These are phyloP conservation scores for Beta vulgaris DNA, from an alignment of 148 eudicot genomes.

Conservation along the genomic window DNA sequence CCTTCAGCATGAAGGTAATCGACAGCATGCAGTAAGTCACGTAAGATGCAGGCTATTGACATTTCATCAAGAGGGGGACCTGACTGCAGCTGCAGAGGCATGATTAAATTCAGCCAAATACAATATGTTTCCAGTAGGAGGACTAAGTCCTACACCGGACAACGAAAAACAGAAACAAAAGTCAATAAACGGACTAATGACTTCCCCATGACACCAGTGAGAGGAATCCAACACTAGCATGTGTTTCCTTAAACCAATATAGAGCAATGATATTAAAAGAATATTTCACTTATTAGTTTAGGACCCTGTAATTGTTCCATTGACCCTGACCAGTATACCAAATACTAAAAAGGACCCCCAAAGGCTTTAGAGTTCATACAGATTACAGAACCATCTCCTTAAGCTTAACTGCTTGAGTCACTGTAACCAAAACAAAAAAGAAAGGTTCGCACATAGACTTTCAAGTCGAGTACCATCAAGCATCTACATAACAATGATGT, in stretches of 20 bases:
- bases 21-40: constrained; percentile 91
- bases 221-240: not conserved
- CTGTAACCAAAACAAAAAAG: not conserved
- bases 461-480: no score
- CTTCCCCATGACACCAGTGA: not conserved
- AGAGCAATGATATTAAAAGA: not conserved
- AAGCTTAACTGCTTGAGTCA: no score
- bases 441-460: not conserved
- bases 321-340: not conserved
- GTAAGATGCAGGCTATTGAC: constrained; percentile 84
- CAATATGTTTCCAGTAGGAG: not conserved
- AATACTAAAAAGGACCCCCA: not conserved
- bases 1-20: constrained; percentile 96
- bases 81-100: constrained; percentile 77
- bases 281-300: not conserved
- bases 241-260: not conserved
- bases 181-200: not conserved
- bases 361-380: no score
- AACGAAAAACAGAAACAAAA: not conserved
- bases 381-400: no score
- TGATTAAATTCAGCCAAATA: constrained; percentile 10
- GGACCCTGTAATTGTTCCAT: not conserved
- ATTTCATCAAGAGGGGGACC: constrained; percentile 91
- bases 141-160: not conserved
- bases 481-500: not conserved